These are phyloP conservation scores for Stachybotrys chartarum DNA, from an alignment of 2,329 filamentous ascomycete species.

Conservation along the genomic window DNA sequence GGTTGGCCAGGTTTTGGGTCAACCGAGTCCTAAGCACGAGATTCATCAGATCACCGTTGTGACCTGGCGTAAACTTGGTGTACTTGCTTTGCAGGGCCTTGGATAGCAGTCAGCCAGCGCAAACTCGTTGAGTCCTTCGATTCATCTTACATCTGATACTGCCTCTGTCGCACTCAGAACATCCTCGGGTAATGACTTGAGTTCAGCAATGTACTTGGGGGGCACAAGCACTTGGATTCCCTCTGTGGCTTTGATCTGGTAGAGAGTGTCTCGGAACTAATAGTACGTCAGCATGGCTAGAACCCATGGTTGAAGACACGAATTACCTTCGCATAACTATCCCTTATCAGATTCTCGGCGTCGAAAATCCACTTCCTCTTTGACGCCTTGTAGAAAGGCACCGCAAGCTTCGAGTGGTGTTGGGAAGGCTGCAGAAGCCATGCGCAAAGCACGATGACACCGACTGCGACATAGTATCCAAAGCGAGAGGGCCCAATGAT, in stretches of 20 bases:
- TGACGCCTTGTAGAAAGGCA: constrained; percentile 40
- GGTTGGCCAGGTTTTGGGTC: constrained; percentile 37
- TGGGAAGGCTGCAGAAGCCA: constrained; percentile 31
- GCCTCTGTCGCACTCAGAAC: constrained; percentile 40
- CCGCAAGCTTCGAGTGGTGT: constrained; percentile 21
- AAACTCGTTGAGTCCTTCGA: neutral
- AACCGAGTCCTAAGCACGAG: constrained; percentile 38
- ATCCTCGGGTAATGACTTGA: constrained; percentile 41
- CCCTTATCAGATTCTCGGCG: constrained; percentile 37
- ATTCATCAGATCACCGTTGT: constrained; percentile 36
- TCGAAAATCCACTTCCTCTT: constrained; percentile 44
- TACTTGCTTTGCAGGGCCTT: constrained; percentile 44
- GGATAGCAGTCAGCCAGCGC: constrained; percentile 2
- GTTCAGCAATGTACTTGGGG: constrained; percentile 33
- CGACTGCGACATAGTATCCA: constrained; percentile 34
- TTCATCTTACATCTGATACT: constrained; percentile 33
- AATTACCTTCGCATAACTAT: constrained; percentile 41
- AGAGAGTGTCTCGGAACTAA: constrained; percentile 40
- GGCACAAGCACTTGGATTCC: constrained; percentile 41
- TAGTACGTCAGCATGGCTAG: constrained; percentile 8
- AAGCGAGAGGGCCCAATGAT: constrained; percentile 20
- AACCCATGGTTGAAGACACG: no score
- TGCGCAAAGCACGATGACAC: constrained; percentile 24
- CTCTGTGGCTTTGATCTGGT: constrained; percentile 45
- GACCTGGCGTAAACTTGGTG: constrained; percentile 40